Evolutionary conservation across 768 basidiomycete species (phyloP), one percentile per base, ranked within the genome.

Genomic region (Goffeauzyma gilvescens): DNA sequence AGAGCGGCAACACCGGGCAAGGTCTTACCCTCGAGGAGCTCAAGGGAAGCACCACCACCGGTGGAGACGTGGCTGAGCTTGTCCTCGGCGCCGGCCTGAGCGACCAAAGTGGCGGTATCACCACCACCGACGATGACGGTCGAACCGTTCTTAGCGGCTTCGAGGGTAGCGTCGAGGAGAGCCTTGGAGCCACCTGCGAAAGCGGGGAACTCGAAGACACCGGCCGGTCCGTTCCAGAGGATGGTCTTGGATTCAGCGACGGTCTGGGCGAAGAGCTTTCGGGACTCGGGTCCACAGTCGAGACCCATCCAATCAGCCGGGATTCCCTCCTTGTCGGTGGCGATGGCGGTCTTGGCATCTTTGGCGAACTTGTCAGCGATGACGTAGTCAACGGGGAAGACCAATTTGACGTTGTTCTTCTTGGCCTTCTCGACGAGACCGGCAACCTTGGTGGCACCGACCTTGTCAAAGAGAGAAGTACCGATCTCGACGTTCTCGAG

Each of bases 11-110:
- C 87, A 60, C 89, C 89, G 41, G 89, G 89, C 17, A 95, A 72
- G 36, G 68, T 75, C 82, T 98, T 98, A 66, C 90, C 90, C 70
- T 98, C 90, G 54, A 98, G 73, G 30, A 98, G 72, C 65, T 98
- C 90, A 46, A 98, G 74, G 60, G 79, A 81, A 13, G 62, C 64
- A 50, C 64, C 63, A 50, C 62, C 90, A 49, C 90, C 90, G 27
- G 90, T 98, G 63, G 81, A 85, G 55, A 98, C 85, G 66, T 98
- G 90, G 65, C 81, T 87, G 50, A 98, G 70, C 63, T 84, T 76
- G 53, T 79, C 76, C 65, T 98, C 90, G 14, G 76, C 76, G 9
- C 68, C 69, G 59, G 79, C 73, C 52, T 89, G 76, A n/a, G 82
- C 87, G 42, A 78, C 87, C 26, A 95, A 72, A 5, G 90, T 95